A percentile compares a stretch with the other conserved stretches of the same genome.
Conservation (phyloP, 306 rosid genomes). For the Dalbergia cultrata region DNA sequence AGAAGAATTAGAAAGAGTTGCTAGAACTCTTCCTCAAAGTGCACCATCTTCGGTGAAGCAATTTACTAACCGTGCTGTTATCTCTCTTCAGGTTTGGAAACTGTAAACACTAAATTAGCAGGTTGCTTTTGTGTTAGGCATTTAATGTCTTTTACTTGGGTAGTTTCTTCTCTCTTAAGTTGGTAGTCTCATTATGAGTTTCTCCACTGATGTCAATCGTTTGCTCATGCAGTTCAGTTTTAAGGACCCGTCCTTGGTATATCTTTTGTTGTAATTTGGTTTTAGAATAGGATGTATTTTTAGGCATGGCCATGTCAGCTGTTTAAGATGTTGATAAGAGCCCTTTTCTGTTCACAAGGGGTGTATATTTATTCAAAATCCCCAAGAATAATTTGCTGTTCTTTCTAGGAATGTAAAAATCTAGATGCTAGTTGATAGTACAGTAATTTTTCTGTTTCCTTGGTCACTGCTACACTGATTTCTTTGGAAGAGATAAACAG, state of each 20-base stretch:
- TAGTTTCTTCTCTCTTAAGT: slow-evolving; percentile 29
- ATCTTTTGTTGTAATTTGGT: slow-evolving; percentile 2
- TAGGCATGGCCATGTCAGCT: neutral
- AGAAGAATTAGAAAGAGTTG: slow-evolving; percentile 85
- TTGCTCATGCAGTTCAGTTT: slow-evolving; percentile 32
- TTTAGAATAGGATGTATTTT: slow-evolving; percentile 22
- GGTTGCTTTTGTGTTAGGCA: slow-evolving; percentile 18
- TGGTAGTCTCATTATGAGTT: slow-evolving; percentile 10
- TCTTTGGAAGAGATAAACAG: slow-evolving; percentile 18
- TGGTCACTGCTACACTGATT: slow-evolving; percentile 15
- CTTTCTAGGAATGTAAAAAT: slow-evolving; percentile 24
- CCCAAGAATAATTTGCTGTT: slow-evolving; percentile 7
- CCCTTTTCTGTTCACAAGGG: slow-evolving; percentile 24
- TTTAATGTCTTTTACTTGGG: slow-evolving; percentile 27
- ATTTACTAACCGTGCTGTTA: slow-evolving; percentile 81
- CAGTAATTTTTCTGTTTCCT: slow-evolving; percentile 10
- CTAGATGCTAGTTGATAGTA: slow-evolving; percentile 26
- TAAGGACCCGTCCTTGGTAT: slow-evolving; percentile 1
- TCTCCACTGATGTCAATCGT: slow-evolving; percentile 32
- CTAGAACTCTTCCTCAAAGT: slow-evolving; percentile 76
- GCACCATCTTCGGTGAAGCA: slow-evolving; percentile 79
- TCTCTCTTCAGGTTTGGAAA: slow-evolving; percentile 86
- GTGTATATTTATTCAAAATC: slow-evolving; percentile 39
- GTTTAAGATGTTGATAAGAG: neutral
- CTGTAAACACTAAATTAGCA: slow-evolving; percentile 28